Percentiles rank a stretch among this genome's conserved stretches.
Evolutionary conservation across 164 flowering plant genomes (phyloP).

Genomic region (Nymphaea thermarum): DNA sequence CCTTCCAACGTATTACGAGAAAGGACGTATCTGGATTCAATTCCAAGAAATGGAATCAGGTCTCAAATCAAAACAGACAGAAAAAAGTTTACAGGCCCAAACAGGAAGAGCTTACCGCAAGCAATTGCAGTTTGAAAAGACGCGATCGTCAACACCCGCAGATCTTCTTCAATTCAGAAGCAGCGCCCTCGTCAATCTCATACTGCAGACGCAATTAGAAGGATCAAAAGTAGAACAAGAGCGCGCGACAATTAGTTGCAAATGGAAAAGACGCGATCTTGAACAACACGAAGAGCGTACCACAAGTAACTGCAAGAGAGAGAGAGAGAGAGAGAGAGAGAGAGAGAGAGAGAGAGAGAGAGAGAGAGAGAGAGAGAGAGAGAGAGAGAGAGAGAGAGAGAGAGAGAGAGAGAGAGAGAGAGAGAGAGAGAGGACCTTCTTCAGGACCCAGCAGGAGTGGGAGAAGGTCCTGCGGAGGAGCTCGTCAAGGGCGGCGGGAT

Average conservation of each 20-base stretch:
- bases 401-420: background rate
- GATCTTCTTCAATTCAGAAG: slow-evolving; percentile 37
- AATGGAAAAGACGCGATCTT: too few relatives aligned
- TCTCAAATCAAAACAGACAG: background rate
- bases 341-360: background rate
- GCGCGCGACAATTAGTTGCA: too few relatives aligned
- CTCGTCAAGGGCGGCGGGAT: slow-evolving; percentile 31
- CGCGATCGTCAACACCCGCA: slow-evolving; percentile 15
- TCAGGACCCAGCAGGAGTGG: slow-evolving; percentile 65
- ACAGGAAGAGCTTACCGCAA: slow-evolving; percentile 1
- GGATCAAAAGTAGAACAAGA: too few relatives aligned
- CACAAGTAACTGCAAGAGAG: background rate
- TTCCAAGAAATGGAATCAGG: background rate
- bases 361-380: background rate
- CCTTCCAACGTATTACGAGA: too few relatives aligned
- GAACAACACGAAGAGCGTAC: slow-evolving; percentile 38
- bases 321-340: too few relatives aligned
- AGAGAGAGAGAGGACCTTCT: slow-evolving; percentile 27
- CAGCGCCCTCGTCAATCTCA: slow-evolving; percentile 13
- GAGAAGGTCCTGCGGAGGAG: slow-evolving; percentile 47
- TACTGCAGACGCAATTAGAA: too few relatives aligned
- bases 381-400: too few relatives aligned
- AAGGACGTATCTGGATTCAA: background rate
- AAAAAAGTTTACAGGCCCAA: background rate
- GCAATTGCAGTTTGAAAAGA: background rate